Evolutionary conservation across 768 basidiomycete genomes (phyloP).

Genomic region (Agaricus bisporus): DNA sequence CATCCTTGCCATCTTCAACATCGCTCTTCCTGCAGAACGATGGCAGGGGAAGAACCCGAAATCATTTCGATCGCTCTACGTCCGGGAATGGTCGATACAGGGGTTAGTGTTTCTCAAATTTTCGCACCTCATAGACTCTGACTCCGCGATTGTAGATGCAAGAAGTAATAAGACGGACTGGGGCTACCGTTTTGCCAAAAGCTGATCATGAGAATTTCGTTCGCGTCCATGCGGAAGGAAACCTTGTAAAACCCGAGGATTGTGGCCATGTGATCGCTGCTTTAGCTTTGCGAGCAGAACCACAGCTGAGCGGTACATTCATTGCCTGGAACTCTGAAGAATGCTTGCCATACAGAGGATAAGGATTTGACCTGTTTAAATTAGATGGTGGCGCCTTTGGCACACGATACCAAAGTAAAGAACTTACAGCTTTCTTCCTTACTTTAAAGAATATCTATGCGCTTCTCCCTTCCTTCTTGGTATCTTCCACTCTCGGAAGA

Average conservation of each 20-base stretch:
- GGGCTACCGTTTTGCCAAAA: slow-evolving; percentile 45
- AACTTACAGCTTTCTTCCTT: too few species aligned
- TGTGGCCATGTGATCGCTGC: slow-evolving; percentile 76
- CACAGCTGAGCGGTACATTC: slow-evolving; percentile 67
- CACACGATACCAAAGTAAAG: too few species aligned
- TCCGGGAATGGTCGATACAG: slow-evolving; percentile 85
- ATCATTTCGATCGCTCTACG: slow-evolving; percentile 72
- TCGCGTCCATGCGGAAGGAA: slow-evolving; percentile 52
- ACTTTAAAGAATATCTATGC: background rate
- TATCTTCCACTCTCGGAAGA: background rate
- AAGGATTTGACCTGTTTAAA: slow-evolving; percentile 2
- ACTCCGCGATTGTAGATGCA: slow-evolving; percentile 57
- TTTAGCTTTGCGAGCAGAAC: slow-evolving; percentile 59
- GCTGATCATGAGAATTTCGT: slow-evolving; percentile 54
- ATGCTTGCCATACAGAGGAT: slow-evolving; percentile 48
- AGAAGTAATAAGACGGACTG: slow-evolving; percentile 42
- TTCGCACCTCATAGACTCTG: background rate
- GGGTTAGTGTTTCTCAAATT: slow-evolving; percentile 40
- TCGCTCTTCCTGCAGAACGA: slow-evolving; percentile 45
- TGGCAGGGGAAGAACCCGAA: slow-evolving; percentile 78
- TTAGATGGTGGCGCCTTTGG: too few species aligned
- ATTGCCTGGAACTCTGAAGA: slow-evolving; percentile 75
- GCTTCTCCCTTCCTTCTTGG: background rate
- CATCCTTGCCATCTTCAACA: background rate
- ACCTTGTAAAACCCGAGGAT: slow-evolving; percentile 69